Evolutionary conservation across 139 green algal genomes (phyloP).

Genomic region (Coelastrella sp.): DNA sequence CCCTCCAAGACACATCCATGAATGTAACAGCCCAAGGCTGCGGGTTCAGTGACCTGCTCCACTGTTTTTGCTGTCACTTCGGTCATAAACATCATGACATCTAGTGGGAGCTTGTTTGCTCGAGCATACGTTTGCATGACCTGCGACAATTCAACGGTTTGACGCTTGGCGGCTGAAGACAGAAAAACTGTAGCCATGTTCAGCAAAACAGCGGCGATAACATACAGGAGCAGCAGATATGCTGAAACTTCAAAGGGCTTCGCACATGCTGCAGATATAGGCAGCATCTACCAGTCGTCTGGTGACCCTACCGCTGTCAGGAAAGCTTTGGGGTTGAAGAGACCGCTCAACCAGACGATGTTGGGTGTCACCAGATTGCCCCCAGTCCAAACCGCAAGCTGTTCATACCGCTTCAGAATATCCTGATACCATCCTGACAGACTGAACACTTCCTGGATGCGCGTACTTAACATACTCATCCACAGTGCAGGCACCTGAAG

Average conservation of each 20-base stretch:
- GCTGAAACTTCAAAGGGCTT: no score
- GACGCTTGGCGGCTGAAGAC: no score
- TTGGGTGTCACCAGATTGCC: slow-evolving; percentile 71
- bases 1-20: slow-evolving; percentile 86
- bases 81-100: slow-evolving; percentile 91
- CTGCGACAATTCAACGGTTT: no score
- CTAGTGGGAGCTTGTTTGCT: slow-evolving; percentile 83
- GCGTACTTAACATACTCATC: slow-evolving; percentile 86
- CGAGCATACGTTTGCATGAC: slow-evolving; percentile 88
- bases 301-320: slow-evolving; percentile 89
- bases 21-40: slow-evolving; percentile 79
- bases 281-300: neutral
- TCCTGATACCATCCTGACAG: slow-evolving; percentile 80
- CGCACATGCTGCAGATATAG: neutral
- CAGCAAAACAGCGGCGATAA: no score
- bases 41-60: slow-evolving; percentile 73
- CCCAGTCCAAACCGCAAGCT: slow-evolving; percentile 81
- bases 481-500: slow-evolving; percentile 54
- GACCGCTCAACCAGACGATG: slow-evolving; percentile 81
- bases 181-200: no score
- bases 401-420: slow-evolving; percentile 79
- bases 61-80: slow-evolving; percentile 74
- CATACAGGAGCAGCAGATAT: no score
- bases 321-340: slow-evolving; percentile 94
- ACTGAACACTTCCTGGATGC: slow-evolving; percentile 83